Conservation (phyloP, 305 asterid genomes). For the Fraxinus albicans region DNA sequence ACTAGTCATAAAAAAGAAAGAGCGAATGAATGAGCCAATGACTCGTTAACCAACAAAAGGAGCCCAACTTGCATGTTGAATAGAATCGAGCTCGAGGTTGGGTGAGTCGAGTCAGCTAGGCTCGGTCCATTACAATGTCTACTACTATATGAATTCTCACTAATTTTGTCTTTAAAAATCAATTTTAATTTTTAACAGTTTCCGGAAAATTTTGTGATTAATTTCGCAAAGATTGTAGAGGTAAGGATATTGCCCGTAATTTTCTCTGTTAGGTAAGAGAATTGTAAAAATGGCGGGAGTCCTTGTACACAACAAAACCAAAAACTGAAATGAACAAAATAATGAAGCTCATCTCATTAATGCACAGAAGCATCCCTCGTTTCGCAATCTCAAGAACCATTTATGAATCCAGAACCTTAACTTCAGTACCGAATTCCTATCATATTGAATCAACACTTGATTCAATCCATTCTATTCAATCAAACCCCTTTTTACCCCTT, state of each 20-base stretch:
- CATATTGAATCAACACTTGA: conserved; percentile 23
- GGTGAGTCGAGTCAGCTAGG: too few species aligned
- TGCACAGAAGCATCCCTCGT: conserved; percentile 17
- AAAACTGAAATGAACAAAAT: conserved; percentile 3
- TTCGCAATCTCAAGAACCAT: conserved; percentile 12
- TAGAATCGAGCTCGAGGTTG: too few species aligned
- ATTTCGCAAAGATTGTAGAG: background rate
- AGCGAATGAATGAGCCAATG: too few species aligned
- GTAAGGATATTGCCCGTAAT: background rate
- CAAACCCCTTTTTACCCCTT: conserved; percentile 41
- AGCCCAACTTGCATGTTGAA: too few species aligned
- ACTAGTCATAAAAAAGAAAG: too few species aligned
- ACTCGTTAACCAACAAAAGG: too few species aligned
- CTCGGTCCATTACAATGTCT: too few species aligned
- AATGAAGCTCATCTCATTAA: conserved; percentile 25
- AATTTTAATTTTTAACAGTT: too few species aligned
- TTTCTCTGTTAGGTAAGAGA: background rate
- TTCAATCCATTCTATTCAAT: conserved; percentile 34
- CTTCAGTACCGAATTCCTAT: conserved; percentile 23
- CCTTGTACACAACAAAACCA: conserved; percentile 3
- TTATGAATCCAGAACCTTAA: conserved; percentile 21
- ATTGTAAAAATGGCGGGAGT: conserved; percentile 27
- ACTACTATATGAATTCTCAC: too few species aligned
- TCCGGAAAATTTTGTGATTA: background rate
- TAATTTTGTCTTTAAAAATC: background rate